Evolutionary conservation across 768 basidiomycete species (phyloP), one percentile per base, ranked within the genome.

Genomic region (Boletus rubroflammeus): DNA sequence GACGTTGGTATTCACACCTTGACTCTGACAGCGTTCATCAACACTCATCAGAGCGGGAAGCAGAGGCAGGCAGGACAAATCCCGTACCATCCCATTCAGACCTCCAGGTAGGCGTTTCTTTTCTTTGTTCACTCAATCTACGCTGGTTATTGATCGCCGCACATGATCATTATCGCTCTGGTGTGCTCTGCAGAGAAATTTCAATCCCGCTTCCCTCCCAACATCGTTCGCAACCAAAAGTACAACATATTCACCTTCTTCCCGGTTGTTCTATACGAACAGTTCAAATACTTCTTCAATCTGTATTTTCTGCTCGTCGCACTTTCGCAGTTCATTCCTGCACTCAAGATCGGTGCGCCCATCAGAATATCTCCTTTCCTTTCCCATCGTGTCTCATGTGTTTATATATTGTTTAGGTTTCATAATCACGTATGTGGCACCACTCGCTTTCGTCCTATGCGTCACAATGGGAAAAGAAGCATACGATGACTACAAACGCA

Each of bases 251-350:
- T 92, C 74, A 93, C 91, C n/a, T 99, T 99, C 78, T 81, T 99
- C 10, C 97, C 97, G 3, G 82, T 98, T 60, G 95, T 98, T 42
- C 84, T 98, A 69, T 98, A 98, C 71, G 95, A 98, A 70, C 96
- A 98, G 70, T 99, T 98, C 86, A 98, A 98, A 73, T 98, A 96
- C 79, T 99, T 99, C 77, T 98, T 97, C 84, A 99, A 98, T 68
- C 80, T 98, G 7, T 99, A 98, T 72, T 99, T 99, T 68, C 82
- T 98, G 11, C 85, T 98, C 23, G 97, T 99, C 35, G 97, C 97
- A 0, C 78, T 98, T 8, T 93, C 90, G 9, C 97, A 98, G 71
- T 97, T 99, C 67, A 76, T 99, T 17, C 97, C 97, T 14, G 90
- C 94, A 0, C 81, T 99, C 55, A 94, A 93, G 75, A 99, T 97